Base-by-base conservation (phyloP, 371 early-diverging fungal species). In the Lichtheimia corymbifera region DNA sequence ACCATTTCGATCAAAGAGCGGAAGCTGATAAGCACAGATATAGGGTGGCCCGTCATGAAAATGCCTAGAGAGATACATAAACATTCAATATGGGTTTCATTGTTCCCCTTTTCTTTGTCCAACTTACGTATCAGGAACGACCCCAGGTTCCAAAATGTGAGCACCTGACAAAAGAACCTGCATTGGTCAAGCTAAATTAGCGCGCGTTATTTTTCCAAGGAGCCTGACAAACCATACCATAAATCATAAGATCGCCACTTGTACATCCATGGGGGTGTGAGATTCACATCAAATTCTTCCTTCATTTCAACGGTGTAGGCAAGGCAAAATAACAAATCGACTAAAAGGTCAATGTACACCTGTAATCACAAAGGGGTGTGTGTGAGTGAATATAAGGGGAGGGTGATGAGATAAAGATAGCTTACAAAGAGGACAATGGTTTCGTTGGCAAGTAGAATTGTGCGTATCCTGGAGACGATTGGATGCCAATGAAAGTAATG, bases 261-360 rank as follows among this genome's bases (percentile, higher is more conserved):
- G 70, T 82, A 89, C 42, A 91, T 64, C 85, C 86, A 89, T 2
- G 60, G 60, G 17, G 91, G 91, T 5, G 66, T 50, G 9, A 71
- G 66, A 47, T 72, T 72, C 41, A 73, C 72, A 64, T 70, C 72
- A 28, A 73, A 72, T 20, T 83, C 81, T 58, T 75, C 77, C 63
- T 90, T 83, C 53, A 87, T 78, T 49, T 91, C 90, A 11, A 83
- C 71, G 12, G 90, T 65, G 63, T 91, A 91, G 14, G 88, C 74
- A 18, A 84, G 64, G 63, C 88, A 88, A 52, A 88, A 83, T 12
- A 88, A 54, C 0, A 83, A 47, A 65, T 91, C 90, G 0, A 86
- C 85, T 5, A 79, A 47, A 60, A 86, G 65, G 58, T 86, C 86
- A 43, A 77, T 68, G 55, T 82, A 79, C 28, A 85, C 83, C 85